These are phyloP conservation scores for Calonectria crousiana DNA, from an alignment of 2,329 filamentous ascomycete species.

Conservation along the genomic window DNA sequence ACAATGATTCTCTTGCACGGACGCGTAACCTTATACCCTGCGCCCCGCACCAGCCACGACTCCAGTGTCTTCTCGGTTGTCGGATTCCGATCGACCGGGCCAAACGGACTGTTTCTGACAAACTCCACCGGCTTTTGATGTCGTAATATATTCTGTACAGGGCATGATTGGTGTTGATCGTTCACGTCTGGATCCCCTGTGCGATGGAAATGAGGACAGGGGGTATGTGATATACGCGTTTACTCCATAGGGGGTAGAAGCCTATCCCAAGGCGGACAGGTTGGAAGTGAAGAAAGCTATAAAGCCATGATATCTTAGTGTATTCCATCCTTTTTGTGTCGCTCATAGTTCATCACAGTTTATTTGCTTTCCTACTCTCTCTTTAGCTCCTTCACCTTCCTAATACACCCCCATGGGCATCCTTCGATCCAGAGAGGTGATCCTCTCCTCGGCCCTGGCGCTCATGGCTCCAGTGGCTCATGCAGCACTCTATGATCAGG, in stretches of 20 bases:
- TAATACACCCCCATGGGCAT: neutral
- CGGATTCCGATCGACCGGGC: neutral
- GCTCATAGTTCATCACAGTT: too few relatives aligned
- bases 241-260: neutral
- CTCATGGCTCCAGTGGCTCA: neutral
- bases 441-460: neutral
- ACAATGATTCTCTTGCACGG: neutral
- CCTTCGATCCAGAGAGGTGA: neutral
- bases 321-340: neutral
- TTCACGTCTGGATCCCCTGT: neutral
- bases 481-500: neutral
- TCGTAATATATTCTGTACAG: neutral
- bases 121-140: neutral
- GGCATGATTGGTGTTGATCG: neutral
- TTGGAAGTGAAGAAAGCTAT: neutral
- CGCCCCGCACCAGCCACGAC: neutral
- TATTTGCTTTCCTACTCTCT: neutral
- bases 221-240: neutral
- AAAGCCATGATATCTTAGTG: neutral
- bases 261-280: neutral
- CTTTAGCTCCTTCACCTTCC: neutral
- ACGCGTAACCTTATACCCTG: neutral
- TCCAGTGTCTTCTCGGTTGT: neutral
- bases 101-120: neutral
- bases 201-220: neutral